Evolutionary conservation across 352 stramenopile genomes (phyloP), one percentile per base, ranked within the genome.

Genomic region (Pythium angustatum): DNA sequence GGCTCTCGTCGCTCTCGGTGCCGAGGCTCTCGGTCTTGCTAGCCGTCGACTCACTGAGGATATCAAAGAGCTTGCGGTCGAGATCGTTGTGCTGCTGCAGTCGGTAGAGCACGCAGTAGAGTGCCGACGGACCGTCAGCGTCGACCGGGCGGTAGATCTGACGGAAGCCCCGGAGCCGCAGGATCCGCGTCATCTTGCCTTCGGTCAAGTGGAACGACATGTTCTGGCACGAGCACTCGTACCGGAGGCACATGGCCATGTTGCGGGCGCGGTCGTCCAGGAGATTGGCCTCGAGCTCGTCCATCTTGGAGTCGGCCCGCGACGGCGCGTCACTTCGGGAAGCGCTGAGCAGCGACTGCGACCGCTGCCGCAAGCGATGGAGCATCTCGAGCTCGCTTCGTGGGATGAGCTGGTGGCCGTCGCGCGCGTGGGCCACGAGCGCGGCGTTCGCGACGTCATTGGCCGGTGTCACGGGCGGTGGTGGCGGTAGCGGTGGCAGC

Each of bases 21-120:
- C 24, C 43, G 17, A 31, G 21, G 19, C 69, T 76, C 36, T 49
- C 52, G 10, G 44, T 66, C 31, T 68, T 67, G 22, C 22, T 38
- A 19, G 24, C 34, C 9, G 62, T 68, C 4, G 53, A 68, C 6
- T 73, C 78, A 5, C 71, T 76, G 21, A 90, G 59, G 0, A 84
- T 77, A 27, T 90, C 81, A 41, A 81, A 83, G 27, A 93, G 62
- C 22, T 81, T 73, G 47, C 86, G 83, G 59, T 93, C 83, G 17
- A 93, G 50, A 51, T 88, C 78, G 68, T 93, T 93, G 43, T 73
- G 81, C 66, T 90, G 74, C 56, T 93, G 83, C 31, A 93, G 61
- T 10, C 78, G 74, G 47, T 72, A 77, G 5, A 93, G 50, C 1
- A 93, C 69, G 53, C 84, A 93, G 60, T 79, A 85, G 27, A 93